Conservation (phyloP, 305 asterid species). For the Fraxinus platypoda region DNA sequence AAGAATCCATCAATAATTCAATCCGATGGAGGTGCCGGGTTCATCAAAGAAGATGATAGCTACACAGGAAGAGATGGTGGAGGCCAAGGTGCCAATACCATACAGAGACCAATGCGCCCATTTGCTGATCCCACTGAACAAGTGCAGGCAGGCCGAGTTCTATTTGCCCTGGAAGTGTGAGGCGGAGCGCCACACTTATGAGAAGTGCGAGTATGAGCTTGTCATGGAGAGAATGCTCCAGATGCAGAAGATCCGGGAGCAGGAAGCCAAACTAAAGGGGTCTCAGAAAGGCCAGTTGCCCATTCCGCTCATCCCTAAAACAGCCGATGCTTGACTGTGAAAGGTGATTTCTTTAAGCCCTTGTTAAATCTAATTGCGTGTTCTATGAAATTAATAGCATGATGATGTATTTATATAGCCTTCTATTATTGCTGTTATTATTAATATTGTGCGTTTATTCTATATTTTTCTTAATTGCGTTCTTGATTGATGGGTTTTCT, state of each 20-base stretch:
- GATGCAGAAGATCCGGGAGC: constrained; percentile 96
- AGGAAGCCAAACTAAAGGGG: constrained; percentile 46
- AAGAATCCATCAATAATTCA: constrained; percentile 6
- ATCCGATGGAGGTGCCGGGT: constrained; percentile 69
- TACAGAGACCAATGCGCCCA: constrained; percentile 96
- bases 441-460: not conserved
- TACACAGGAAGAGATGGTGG: constrained; percentile 79
- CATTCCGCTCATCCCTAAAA: constrained; percentile 68
- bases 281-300: constrained; percentile 33
- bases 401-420: not conserved
- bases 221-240: constrained; percentile 97
- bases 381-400: not conserved
- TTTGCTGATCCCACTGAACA: constrained; percentile 78
- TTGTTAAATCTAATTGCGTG: not conserved
- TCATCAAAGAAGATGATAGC: constrained; percentile 98
- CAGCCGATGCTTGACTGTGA: constrained; percentile 67
- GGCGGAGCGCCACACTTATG: constrained; percentile 76
- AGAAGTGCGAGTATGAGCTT: constrained; percentile 94
- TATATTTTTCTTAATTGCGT: not conserved
- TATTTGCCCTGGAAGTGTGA: constrained; percentile 95
- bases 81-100: constrained; percentile 71
- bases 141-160: constrained; percentile 84
- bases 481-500: not conserved
- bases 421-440: not conserved
- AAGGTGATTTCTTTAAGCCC: not conserved